A percentile compares a stretch with the other conserved stretches of the same genome.
phyloP scores from a whole-genome alignment of 2,329 filamentous ascomycete genomes.

The Apiospora koreana region DNA sequence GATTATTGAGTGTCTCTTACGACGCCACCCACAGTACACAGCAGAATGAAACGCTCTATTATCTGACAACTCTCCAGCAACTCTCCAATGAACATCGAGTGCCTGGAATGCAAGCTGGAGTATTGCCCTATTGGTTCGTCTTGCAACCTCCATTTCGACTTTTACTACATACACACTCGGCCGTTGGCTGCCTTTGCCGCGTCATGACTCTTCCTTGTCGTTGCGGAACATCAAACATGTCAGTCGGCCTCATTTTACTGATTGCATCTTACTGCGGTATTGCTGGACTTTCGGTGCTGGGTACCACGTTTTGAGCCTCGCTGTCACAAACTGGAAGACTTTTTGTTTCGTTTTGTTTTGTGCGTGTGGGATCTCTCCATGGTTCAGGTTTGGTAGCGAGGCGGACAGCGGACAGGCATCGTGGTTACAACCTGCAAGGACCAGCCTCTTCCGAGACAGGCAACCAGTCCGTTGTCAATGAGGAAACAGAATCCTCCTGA shows the following conservation, averaged over 20 bases:
- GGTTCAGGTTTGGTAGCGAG: conserved; percentile 5
- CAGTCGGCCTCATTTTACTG: background rate
- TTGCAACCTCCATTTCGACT: background rate
- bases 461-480: background rate
- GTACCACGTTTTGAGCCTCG: background rate
- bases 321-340: background rate
- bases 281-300: background rate
- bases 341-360: conserved; percentile 1
- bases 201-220: background rate
- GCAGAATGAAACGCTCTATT: background rate
- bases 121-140: background rate
- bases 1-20: background rate
- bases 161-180: background rate
- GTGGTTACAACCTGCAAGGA: background rate
- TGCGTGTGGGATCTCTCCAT: background rate
- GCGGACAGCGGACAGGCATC: background rate
- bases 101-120: background rate
- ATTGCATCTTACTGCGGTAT: background rate
- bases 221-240: background rate
- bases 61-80: background rate
- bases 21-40: background rate
- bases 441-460: background rate
- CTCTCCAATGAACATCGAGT: background rate
- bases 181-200: background rate
- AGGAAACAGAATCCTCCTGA: background rate